Conservation (phyloP, 306 rosid genomes). For the Luffa aegyptiaca region DNA sequence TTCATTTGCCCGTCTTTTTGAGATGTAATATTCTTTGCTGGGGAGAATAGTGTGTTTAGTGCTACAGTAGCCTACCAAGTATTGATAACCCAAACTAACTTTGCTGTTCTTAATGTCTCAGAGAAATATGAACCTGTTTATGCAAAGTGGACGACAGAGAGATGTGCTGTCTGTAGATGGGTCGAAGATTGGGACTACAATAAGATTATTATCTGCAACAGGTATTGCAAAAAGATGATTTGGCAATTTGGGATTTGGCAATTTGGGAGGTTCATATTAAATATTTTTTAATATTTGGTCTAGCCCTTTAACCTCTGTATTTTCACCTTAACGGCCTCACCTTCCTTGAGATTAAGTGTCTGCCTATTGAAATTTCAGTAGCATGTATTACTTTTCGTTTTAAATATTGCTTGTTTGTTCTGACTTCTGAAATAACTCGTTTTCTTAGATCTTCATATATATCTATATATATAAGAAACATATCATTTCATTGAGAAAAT, state of each 20-base stretch:
- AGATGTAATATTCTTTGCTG: background rate
- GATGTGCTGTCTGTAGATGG: slow-evolving; percentile 99
- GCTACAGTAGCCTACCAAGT: background rate
- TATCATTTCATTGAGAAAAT: too few relatives aligned
- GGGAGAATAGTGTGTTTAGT: background rate
- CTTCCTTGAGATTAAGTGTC: background rate
- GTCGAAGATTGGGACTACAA: slow-evolving; percentile 99
- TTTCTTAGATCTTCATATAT: background rate
- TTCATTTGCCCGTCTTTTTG: slow-evolving; percentile 5
- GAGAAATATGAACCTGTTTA: slow-evolving; percentile 91
- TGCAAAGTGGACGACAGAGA: slow-evolving; percentile 99
- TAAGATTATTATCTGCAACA: slow-evolving; percentile 93
- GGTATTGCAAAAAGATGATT: slow-evolving; percentile 31
- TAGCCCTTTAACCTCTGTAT: background rate
- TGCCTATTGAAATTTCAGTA: background rate
- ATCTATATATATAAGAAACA: too few relatives aligned
- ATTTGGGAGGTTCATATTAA: background rate
- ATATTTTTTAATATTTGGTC: background rate
- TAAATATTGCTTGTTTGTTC: background rate
- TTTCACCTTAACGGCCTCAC: background rate
- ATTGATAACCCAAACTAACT: slow-evolving; percentile 13
- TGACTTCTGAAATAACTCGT: background rate
- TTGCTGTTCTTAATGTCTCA: slow-evolving; percentile 25
- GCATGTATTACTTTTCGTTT: background rate
- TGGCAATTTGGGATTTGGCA: background rate